These are phyloP conservation scores for Rhizopogon vesiculosus DNA, from an alignment of 768 basidiomycete genomes.

Conservation along the genomic window DNA sequence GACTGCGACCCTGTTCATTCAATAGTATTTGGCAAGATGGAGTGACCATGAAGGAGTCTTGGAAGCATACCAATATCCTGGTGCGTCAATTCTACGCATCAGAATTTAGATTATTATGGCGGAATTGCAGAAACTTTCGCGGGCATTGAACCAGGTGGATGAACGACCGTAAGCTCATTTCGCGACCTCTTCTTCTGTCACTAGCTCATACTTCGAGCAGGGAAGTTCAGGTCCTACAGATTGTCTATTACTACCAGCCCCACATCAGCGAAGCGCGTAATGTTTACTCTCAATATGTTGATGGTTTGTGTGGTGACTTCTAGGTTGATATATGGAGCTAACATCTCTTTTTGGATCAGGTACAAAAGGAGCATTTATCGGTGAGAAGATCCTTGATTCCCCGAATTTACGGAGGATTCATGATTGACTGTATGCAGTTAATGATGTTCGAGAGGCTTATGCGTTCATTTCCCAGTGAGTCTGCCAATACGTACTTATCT, in stretches of 20 bases:
- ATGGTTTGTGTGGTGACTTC: too few species aligned
- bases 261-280: conserved; percentile 57
- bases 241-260: conserved; percentile 61
- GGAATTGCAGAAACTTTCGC: conserved; percentile 45
- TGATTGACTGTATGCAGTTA: conserved; percentile 32
- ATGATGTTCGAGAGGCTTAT: conserved; percentile 76
- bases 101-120: background rate
- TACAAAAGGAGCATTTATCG: conserved; percentile 59
- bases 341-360: too few species aligned
- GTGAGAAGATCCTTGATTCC: conserved; percentile 26
- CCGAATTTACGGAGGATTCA: background rate
- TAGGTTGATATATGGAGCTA: too few species aligned
- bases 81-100: conserved; percentile 26
- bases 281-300: too few species aligned
- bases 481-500: background rate
- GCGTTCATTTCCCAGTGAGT: conserved; percentile 24
- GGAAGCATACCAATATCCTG: conserved; percentile 53
- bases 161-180: conserved; percentile 26
- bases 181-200: background rate
- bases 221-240: conserved; percentile 44
- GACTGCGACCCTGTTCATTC: background rate
- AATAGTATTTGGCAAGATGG: conserved; percentile 73
- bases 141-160: conserved; percentile 49
- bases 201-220: conserved; percentile 12
- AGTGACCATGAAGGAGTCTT: conserved; percentile 35